Base-by-base conservation (phyloP, 306 rosid species). In the Glycine tomentella region DNA sequence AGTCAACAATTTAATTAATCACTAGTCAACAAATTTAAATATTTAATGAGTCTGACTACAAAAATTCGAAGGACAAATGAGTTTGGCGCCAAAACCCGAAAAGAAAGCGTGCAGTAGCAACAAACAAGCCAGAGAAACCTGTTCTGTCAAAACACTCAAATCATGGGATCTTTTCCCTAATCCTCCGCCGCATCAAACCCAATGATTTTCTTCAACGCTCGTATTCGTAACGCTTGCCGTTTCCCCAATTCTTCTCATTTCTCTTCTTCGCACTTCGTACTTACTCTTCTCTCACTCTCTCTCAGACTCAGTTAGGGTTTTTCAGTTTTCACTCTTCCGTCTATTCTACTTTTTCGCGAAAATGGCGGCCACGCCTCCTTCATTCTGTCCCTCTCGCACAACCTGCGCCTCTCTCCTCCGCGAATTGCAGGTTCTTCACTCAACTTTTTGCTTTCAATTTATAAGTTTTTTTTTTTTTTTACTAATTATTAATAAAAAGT, bases 321-420 rank as follows among this genome's bases (percentile, higher is more conserved):
- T 25, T 25, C 31, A 25, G 31, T 25, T 84, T 69, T 74, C 14
- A 14, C 69, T 17, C 36, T 76, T 36, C 63, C 62, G 0, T 40
- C 5, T 40, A 0, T 40, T 42, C 9, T 42, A 6, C 46, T 42
- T 38, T 71, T 55, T 70, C 51, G 7, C 76, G 33, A n/a, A 52
- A 82, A 91, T 92, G 97, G 59, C 83, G 25, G 25, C 84, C 57
- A 31, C 68, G 48, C 84, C 79, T 25, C 87, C 87, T 51, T 79
- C 92, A 14, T 14, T 87, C 66, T 92, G 95, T 20, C 92, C 97
- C 36, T 87, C 99, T 81, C 95, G 92, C 69, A 92, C 97, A 40
- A 93, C 99, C 73, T 95, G 99, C 78, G 97, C 93, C 68, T 95
- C 99, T 55, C 95, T 95, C 67, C 97, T 95, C 66, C 90, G 76